Evolutionary conservation across 2,329 filamentous ascomycete genomes (phyloP), one percentile per base, ranked within the genome.

Genomic region (Sporothrix luriei): DNA sequence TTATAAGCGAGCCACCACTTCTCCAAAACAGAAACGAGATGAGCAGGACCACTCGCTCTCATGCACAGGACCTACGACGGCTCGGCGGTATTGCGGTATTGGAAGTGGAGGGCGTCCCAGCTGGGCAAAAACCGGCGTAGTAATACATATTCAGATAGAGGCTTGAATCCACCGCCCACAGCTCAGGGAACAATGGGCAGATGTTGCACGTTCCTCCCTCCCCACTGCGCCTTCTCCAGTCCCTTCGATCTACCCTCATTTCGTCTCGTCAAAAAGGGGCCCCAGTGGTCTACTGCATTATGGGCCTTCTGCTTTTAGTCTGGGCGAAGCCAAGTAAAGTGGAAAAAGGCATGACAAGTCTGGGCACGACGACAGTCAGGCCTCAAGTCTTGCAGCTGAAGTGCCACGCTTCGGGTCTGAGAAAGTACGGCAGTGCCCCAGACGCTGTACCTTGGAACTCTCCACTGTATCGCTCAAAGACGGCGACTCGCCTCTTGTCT

Each of bases 251-350:
- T 7, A 7, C 5, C 33, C 6, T 33, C 7, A 33, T 33, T 33
- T 33, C 33, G 3, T 5, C 3, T 33, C 5, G 7, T 6, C 3
- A 33, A 33, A 1, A 4, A 33, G 3, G 33, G 33, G 33, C 5
- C 33, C 33, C 33, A 33, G 33, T 33, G 33, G 33, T 33, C 3
- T 33, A 7, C 33, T 7, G 2, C 7, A 33, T 33, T 33, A 33
- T 33, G 7, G 33, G 33, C n/a, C 13, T 19, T 46, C 33, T 61
- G 21, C 38, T 13, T 26, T 61, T 26, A 46, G 38, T 46, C 46
- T 46, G 57, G 19, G 38, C 57, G 57, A 46, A n/a, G 57, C 46
- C n/a, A 10, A 26, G 57, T n/a, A 46, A 61, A 61, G 57, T 61
- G 38, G 38, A 61, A 61, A 61, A 61, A 61, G n/a, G 38, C 21